Conservation (phyloP, 768 basidiomycete genomes). For the Xerocomus brunneocitrinus region DNA sequence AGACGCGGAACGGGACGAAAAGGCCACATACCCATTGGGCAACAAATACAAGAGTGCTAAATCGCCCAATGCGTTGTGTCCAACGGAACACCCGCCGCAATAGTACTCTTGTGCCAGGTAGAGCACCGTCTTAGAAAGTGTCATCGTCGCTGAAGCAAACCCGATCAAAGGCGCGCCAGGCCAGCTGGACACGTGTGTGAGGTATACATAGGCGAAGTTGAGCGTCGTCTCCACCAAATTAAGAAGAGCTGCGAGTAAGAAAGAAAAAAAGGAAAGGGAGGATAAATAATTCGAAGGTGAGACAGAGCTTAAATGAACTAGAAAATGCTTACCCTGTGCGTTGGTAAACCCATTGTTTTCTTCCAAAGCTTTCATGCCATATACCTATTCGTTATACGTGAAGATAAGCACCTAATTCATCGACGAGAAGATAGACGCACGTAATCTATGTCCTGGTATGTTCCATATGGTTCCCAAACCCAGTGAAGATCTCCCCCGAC, state of each 20-base stretch:
- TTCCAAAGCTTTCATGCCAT: slow-evolving; percentile 64
- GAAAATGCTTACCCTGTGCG: slow-evolving; percentile 65
- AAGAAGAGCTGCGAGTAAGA: slow-evolving; percentile 50
- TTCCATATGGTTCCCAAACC: slow-evolving; percentile 82
- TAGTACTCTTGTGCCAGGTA: slow-evolving; percentile 80
- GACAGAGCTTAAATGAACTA: not conserved
- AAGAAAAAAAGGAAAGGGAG: not conserved
- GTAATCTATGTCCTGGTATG: slow-evolving; percentile 65
- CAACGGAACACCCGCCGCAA: slow-evolving; percentile 65
- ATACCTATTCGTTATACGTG: slow-evolving; percentile 47
- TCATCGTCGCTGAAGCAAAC: slow-evolving; percentile 70
- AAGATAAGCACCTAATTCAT: slow-evolving; percentile 27
- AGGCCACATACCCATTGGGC: slow-evolving; percentile 67
- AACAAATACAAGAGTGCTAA: slow-evolving; percentile 64
- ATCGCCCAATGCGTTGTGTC: slow-evolving; percentile 59
- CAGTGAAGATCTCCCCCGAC: slow-evolving; percentile 84
- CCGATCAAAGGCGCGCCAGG: slow-evolving; percentile 72
- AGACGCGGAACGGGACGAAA: not conserved
- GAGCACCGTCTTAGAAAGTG: slow-evolving; percentile 79
- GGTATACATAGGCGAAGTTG: slow-evolving; percentile 72
- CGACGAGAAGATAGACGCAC: slow-evolving; percentile 22
- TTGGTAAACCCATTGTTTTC: slow-evolving; percentile 75
- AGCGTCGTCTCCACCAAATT: slow-evolving; percentile 77
- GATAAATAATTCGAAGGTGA: not conserved
- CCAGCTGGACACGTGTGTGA: slow-evolving; percentile 56